phyloP scores from a whole-genome alignment of 2,329 filamentous ascomycete species.

The Colletotrichum sansevieriae region DNA sequence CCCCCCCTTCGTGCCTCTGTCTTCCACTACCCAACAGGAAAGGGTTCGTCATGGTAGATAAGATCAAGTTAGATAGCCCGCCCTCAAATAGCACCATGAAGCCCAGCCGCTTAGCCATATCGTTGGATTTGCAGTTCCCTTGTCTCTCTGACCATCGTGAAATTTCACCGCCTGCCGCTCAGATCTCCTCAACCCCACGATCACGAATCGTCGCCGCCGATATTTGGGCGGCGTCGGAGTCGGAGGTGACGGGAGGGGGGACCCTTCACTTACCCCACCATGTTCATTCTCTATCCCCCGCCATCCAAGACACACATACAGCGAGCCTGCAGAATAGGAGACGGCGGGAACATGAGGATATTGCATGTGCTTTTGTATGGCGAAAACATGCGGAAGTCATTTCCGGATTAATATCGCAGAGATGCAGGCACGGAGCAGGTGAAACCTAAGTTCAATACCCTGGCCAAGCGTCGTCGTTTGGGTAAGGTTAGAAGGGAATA shows the following conservation, averaged over 20 bases:
- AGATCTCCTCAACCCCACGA: conserved; percentile 30
- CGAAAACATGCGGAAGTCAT: conserved; percentile 31
- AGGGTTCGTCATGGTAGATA: too few relatives aligned
- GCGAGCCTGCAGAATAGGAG: too few relatives aligned
- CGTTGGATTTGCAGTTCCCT: background rate
- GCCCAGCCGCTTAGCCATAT: background rate
- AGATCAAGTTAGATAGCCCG: too few relatives aligned
- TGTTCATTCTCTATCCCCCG: background rate
- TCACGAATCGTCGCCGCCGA: conserved; percentile 8
- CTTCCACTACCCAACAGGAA: background rate
- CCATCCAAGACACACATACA: conserved; percentile 13
- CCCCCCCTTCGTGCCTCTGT: background rate
- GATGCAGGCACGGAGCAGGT: conserved; percentile 33
- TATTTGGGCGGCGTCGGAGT: background rate
- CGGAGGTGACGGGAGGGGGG: background rate
- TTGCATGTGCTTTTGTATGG: background rate
- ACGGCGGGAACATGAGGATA: background rate
- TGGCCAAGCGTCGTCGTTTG: conserved; percentile 22
- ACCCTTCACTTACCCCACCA: conserved; percentile 17
- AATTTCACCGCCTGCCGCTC: conserved; percentile 34
- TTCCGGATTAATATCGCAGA: conserved; percentile 30
- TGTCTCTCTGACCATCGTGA: conserved; percentile 20
- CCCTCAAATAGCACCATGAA: too few relatives aligned
- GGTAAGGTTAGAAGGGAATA: conserved; percentile 9
- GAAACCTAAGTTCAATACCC: conserved; percentile 21